Base-by-base conservation (phyloP, 2,329 filamentous ascomycete genomes). In the Fusarium sp. region DNA sequence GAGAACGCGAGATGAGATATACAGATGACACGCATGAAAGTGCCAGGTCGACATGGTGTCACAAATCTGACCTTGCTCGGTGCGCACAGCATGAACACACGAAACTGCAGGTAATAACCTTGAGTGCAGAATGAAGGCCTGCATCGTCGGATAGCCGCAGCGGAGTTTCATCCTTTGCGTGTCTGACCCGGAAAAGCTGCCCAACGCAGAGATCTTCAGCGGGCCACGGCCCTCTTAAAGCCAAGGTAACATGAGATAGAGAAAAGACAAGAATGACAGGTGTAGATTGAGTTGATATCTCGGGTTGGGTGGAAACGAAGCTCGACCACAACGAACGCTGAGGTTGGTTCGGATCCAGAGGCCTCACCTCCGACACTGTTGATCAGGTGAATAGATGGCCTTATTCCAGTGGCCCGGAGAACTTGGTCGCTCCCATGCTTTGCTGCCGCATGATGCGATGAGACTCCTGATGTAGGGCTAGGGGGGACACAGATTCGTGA, bases 51-150 rank as follows among this genome's bases (percentile, higher is more conserved):
- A 27, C 16, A 24, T 35, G 20, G 71, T 72, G 57, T 39, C 65
- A 73, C 67, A 27, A 48, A 43, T 58, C 35, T 58, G 63, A 9
- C 33, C 41, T 54, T 56, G 50, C 59, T 76, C 65, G 65, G 69
- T 29, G 64, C 52, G 33, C 64, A 77, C 68, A 60, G 14, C 76
- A 75, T 68, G 57, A 60, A 60, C 35, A 60, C 57, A 68, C 43
- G 52, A 45, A 57, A 60, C 24, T 57, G 39, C 50, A 63, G 62
- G 37, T 16, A 48, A 64, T 54, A 35, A 18, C 29, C 52, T 59
- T 43, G 54, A 65, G 43, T 35, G 48, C 63, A 59, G 52, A 31
- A 13, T 33, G 57, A 20, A 16, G n/a, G 20, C 31, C 37, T 50
- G 24, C 22, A 6, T 37, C 14, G 37, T n/a, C 41, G 37, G 48